Conservation (phyloP, 1,284 basidiomycete genomes). For the Ceratobasidium sp. region DNA sequence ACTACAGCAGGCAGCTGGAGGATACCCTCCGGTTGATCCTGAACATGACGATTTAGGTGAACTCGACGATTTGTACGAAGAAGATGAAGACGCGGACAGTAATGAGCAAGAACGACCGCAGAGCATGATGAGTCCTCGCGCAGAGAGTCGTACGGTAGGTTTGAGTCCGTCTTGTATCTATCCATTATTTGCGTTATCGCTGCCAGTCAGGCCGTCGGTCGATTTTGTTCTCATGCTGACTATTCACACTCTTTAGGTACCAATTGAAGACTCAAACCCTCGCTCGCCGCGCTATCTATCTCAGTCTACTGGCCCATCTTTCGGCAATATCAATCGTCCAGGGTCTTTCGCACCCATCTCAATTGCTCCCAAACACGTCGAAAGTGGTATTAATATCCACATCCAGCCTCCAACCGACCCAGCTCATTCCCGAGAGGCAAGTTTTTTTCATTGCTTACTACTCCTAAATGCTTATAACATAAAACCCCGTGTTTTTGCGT, state of each 20-base stretch:
- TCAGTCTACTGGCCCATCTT: constrained; percentile 38
- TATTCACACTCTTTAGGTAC: constrained; percentile 4
- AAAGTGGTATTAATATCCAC: constrained; percentile 41
- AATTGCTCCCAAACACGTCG: constrained; percentile 11
- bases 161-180: too few relatives aligned
- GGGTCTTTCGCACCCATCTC: constrained; percentile 36
- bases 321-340: constrained; percentile 38
- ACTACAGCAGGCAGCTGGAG: constrained; percentile 36
- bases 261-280: constrained; percentile 28
- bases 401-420: constrained; percentile 49
- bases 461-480: constrained; percentile 19
- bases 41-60: constrained; percentile 15
- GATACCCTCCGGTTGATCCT: constrained; percentile 13
- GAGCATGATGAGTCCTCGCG: constrained; percentile 38
- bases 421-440: constrained; percentile 44
- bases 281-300: constrained; percentile 39
- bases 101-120: constrained; percentile 43
- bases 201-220: background rate
- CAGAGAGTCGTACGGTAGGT: constrained; percentile 26
- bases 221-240: constrained; percentile 11
- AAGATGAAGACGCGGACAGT: constrained; percentile 35
- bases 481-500: constrained; percentile 20
- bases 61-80: constrained; percentile 29
- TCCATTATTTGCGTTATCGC: too few relatives aligned
- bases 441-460: constrained; percentile 21